These are phyloP conservation scores for Glycine tomentella DNA, from an alignment of 306 rosid genomes.

Conservation along the genomic window DNA sequence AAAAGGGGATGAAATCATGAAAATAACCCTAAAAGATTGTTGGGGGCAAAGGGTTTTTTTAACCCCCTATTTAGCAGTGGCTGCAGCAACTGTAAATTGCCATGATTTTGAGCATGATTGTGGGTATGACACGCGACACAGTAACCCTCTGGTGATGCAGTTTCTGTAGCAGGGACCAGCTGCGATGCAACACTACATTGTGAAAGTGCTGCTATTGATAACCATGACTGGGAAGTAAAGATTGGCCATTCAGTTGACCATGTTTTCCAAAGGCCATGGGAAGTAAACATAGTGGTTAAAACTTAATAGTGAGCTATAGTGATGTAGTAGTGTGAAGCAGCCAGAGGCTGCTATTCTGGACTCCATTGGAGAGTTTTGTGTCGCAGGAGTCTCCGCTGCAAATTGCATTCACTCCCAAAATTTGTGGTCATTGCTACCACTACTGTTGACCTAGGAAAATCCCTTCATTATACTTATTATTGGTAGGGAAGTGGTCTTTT, in stretches of 20 bases:
- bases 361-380: background rate
- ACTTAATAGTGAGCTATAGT: background rate
- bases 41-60: background rate
- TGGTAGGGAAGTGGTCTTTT: background rate
- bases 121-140: background rate
- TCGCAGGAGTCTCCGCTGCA: background rate
- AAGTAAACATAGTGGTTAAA: background rate
- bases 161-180: background rate
- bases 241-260: constrained; percentile 8
- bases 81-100: background rate
- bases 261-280: constrained; percentile 9
- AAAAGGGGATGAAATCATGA: background rate
- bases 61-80: background rate
- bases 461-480: background rate
- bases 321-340: background rate
- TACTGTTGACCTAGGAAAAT: background rate
- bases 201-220: background rate
- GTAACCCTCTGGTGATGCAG: background rate
- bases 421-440: background rate
- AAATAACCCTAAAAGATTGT: background rate
- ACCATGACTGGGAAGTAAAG: background rate
- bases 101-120: background rate
- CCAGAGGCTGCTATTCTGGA: background rate
- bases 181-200: background rate
- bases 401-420: background rate